Base-by-base conservation (phyloP, 192 early-diverging fungal species). In the Diversispora epigaea region DNA sequence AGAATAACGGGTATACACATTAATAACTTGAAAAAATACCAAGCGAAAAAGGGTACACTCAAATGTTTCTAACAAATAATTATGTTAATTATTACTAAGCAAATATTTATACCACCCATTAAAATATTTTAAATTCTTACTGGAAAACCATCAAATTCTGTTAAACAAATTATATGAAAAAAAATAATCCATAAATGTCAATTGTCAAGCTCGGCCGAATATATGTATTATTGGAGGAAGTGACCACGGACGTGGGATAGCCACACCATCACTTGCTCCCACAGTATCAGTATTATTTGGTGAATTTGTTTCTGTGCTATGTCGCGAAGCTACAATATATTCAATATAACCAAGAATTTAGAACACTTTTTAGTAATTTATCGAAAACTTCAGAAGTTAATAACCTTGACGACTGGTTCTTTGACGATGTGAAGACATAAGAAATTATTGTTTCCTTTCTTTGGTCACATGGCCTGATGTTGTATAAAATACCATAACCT, bases 381-480 rank as follows among this genome's bases (percentile, higher is more conserved):
- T 63, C 61, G 25, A 63, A 63, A 63, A 32, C 61, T 63, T 63
- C 61, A 63, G n/a, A n/a, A n/a, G n/a, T n/a, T n/a, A n/a, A n/a
- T n/a, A n/a, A n/a, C n/a, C n/a, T n/a, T n/a, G n/a, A n/a, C n/a
- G n/a, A n/a, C n/a, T n/a, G n/a, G n/a, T n/a, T n/a, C n/a, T n/a
- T n/a, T n/a, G n/a, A n/a, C n/a, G n/a, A n/a, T n/a, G n/a, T n/a
- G n/a, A n/a, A n/a, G n/a, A n/a, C n/a, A n/a, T n/a, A n/a, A n/a
- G n/a, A n/a, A n/a, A n/a, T n/a, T n/a, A n/a, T n/a, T n/a, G n/a
- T n/a, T n/a, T n/a, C n/a, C n/a, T n/a, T n/a, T n/a, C n/a, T n/a
- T n/a, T n/a, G n/a, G n/a, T n/a, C n/a, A n/a, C n/a, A n/a, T n/a
- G n/a, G n/a, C n/a, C n/a, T n/a, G n/a, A n/a, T n/a, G n/a, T n/a